Base-by-base conservation (phyloP, 2,329 filamentous ascomycete species). In the Aspergillus costaricaensis region DNA sequence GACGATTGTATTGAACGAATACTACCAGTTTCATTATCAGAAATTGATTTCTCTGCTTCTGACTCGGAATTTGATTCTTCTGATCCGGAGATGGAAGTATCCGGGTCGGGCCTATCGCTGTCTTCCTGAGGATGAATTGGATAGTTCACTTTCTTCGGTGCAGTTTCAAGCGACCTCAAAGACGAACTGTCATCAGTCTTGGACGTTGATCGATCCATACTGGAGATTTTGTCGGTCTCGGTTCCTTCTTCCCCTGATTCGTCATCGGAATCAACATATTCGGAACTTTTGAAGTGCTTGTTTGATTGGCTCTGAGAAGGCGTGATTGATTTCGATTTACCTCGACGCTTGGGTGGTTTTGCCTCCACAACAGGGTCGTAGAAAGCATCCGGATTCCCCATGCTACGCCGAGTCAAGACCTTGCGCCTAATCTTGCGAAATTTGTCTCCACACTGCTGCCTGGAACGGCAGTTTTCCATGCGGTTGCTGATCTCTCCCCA, bases 361-460 rank as follows among this genome's bases (percentile, higher is more conserved):
- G 49, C 41, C 27, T 62, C 61, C 23, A 39, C 23, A 8, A 47
- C 57, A n/a, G 63, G 63, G 47, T 74, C 68, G 30, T 65, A 71
- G 5, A 70, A 64, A 14, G 72, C 72, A 55, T 70, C 57, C 1
- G 67, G 64, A 6, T 70, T 49, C 2, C 67, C 68, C 10, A 58
- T 67, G 25, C 54, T 58, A 8, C 74, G 71, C 43, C 59, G 25
- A 1, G 36, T 39, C 23, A 65, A 25, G 5, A 76, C 63, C 8
- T 60, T 64, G 9, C 47, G 60, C 39, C 67, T 66, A 12, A 76
- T 59, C 54, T 75, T 77, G 51, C 75, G 74, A 74, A 74, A 77
- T 60, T 74, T 77, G 60, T 77, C 75, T 14, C 74, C 74, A 44
- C 74, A 76, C 61, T 77, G 75, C 41, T 77, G 74, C 50, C 75